Conservation (phyloP, 805 yeast species). For the Sungouiella blattae region DNA sequence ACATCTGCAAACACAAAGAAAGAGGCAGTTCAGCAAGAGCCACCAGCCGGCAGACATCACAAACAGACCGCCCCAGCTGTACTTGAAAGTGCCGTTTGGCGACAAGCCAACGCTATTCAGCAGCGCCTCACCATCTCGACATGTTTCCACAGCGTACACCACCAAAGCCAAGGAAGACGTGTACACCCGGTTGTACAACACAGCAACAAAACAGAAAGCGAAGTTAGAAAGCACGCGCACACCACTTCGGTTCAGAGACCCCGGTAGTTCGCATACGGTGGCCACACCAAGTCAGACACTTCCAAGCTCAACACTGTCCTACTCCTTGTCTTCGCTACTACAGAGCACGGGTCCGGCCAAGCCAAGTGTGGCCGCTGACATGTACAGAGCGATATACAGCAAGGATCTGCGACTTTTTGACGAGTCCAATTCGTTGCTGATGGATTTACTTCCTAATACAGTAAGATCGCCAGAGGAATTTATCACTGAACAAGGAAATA, state of each 20-base stretch:
- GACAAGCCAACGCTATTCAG: constrained; percentile 9
- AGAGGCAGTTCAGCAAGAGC: constrained; percentile 7
- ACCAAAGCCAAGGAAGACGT: constrained; percentile 8
- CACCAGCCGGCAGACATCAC: constrained; percentile 3
- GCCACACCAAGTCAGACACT: background rate
- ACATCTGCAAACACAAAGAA: constrained; percentile 5
- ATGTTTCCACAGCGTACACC: constrained; percentile 5
- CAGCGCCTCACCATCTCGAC: constrained; percentile 8
- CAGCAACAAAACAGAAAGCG: constrained; percentile 1
- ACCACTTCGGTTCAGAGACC: background rate
- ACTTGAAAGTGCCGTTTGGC: constrained; percentile 1
- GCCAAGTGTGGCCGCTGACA: constrained; percentile 12
- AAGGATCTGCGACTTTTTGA: constrained; percentile 28
- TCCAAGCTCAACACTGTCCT: background rate
- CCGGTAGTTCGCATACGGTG: background rate
- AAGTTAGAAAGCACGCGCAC: background rate
- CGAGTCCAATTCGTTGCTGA: constrained; percentile 3
- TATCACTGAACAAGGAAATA: constrained; percentile 2
- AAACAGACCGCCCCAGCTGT: background rate
- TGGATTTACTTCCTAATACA: background rate
- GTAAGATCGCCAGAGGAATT: constrained; percentile 2
- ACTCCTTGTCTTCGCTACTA: background rate
- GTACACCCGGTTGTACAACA: constrained; percentile 9
- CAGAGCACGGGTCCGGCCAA: constrained; percentile 6
- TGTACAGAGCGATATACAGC: constrained; percentile 20